A percentile compares a stretch with the other conserved stretches of the same genome.
Conservation (phyloP, 2,329 filamentous ascomycete species). For the Drechslerella coelobrocha region DNA sequence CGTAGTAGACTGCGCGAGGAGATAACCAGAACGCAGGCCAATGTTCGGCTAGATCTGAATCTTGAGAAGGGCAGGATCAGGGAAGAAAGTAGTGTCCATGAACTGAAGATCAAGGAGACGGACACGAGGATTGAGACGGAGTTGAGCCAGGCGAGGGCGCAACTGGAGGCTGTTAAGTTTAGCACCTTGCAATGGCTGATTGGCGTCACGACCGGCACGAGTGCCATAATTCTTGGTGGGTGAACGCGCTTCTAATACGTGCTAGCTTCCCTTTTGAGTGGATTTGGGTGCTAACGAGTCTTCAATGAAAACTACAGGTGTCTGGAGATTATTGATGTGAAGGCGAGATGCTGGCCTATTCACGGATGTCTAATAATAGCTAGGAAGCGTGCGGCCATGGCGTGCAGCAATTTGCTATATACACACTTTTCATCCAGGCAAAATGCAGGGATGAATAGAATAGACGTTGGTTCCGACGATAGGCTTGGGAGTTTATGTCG, state of each 20-base stretch:
- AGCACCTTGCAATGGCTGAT: constrained; percentile 98
- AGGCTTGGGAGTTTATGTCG: neutral
- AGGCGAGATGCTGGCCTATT: neutral
- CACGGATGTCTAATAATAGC: neutral
- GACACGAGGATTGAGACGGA: constrained; percentile 99
- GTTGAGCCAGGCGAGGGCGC: constrained; percentile 85
- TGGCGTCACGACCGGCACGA: constrained; percentile 72
- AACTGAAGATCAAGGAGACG: constrained; percentile 98
- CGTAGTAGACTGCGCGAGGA: constrained; percentile 89
- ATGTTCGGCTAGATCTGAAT: constrained; percentile 89
- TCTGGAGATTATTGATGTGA: constrained; percentile 49
- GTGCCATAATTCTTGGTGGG: constrained; percentile 49
- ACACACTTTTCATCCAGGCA: no score
- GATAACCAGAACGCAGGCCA: constrained; percentile 91
- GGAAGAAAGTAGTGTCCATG: constrained; percentile 94
- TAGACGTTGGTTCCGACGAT: no score
- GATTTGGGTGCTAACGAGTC: neutral
- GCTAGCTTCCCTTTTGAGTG: neutral
- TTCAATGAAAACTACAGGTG: constrained; percentile 12
- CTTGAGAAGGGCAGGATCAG: constrained; percentile 94
- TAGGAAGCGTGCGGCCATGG: neutral
- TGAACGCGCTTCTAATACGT: constrained; percentile 4
- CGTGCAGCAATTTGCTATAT: no score
- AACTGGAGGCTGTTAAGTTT: constrained; percentile 97
- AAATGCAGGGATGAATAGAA: no score